phyloP scores from a whole-genome alignment of 495 filamentous ascomycete species.

The Tuber aestivum region DNA sequence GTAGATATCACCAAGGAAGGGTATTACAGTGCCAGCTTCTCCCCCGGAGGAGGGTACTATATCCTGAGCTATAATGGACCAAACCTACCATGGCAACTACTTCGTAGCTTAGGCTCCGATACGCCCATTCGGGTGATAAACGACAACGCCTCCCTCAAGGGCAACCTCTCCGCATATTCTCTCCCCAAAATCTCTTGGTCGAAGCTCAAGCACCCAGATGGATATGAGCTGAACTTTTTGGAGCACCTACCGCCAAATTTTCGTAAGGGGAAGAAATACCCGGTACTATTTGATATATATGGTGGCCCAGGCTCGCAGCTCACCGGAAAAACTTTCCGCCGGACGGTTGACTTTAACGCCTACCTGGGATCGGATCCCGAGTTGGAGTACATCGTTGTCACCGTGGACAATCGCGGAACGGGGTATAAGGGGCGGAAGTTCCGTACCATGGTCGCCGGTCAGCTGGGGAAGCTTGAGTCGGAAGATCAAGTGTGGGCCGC shows the following conservation, averaged over 20 bases:
- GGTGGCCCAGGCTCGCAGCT: slow-evolving; percentile 52
- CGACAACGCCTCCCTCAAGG: too few relatives aligned
- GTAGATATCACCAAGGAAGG: too few relatives aligned
- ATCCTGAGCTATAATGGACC: too few relatives aligned
- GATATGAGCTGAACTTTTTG: slow-evolving; percentile 49
- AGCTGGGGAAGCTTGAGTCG: slow-evolving; percentile 53
- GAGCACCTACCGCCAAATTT: slow-evolving; percentile 52
- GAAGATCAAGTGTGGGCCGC: slow-evolving; percentile 56
- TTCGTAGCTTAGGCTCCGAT: too few relatives aligned
- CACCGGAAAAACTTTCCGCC: slow-evolving; percentile 47
- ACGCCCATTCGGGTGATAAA: too few relatives aligned
- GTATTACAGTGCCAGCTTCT: too few relatives aligned
- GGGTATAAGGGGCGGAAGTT: slow-evolving; percentile 52
- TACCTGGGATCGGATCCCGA: slow-evolving; percentile 56
- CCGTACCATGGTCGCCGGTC: slow-evolving; percentile 47
- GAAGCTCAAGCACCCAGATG: slow-evolving; percentile 48
- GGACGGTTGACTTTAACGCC: slow-evolving; percentile 46
- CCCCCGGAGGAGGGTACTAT: too few relatives aligned
- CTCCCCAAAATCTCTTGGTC: slow-evolving; percentile 51
- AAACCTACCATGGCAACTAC: too few relatives aligned
- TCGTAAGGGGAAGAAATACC: slow-evolving; percentile 52
- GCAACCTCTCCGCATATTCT: too few relatives aligned
- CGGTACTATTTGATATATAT: slow-evolving; percentile 52
- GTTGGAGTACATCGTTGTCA: slow-evolving; percentile 53
- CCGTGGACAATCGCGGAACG: slow-evolving; percentile 56